Percentiles rank a stretch among this genome's conserved stretches.
These are phyloP conservation scores for Zhuliangozyma parablackwelliae DNA, from an alignment of 1,139 yeast species.

Conservation along the genomic window DNA sequence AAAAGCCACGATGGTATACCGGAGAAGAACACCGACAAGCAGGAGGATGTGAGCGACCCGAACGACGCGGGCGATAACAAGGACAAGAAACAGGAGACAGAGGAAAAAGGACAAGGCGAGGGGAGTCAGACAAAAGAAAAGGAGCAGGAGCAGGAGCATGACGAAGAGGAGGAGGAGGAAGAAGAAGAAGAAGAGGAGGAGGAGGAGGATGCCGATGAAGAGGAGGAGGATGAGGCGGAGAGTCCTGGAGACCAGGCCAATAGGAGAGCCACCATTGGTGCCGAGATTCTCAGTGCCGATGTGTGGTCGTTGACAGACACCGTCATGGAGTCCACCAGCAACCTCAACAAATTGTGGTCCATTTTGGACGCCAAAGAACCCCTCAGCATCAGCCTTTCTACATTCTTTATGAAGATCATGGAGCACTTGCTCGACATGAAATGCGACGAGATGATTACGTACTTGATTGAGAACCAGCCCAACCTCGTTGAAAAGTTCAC, in stretches of 20 bases:
- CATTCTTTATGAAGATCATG: conserved; percentile 90
- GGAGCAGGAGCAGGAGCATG: conserved; percentile 14
- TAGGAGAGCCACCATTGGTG: conserved; percentile 79
- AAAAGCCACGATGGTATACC: not conserved
- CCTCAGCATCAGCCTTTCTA: conserved; percentile 70
- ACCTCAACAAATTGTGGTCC: conserved; percentile 73
- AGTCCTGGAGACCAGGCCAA: conserved; percentile 51
- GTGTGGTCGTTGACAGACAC: conserved; percentile 95
- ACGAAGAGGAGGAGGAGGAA: conserved; percentile 14
- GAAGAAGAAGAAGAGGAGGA: conserved; percentile 11
- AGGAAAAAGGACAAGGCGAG: conserved; percentile 3
- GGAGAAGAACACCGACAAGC: conserved; percentile 1
- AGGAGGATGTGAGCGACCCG: not conserved
- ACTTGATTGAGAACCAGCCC: conserved; percentile 59
- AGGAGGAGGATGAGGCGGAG: conserved; percentile 27
- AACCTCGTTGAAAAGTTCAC: conserved; percentile 64
- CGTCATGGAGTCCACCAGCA: conserved; percentile 68
- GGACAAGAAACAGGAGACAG: conserved; percentile 4
- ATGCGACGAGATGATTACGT: conserved; percentile 73
- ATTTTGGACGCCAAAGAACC: conserved; percentile 58
- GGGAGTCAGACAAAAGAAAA: conserved; percentile 21
- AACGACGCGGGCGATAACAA: not conserved
- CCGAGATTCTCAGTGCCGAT: conserved; percentile 87
- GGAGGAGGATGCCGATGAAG: conserved; percentile 15
- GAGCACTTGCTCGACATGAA: conserved; percentile 91